Base-by-base conservation (phyloP, 2,329 filamentous ascomycete species). In the Neonectria ditissima region DNA sequence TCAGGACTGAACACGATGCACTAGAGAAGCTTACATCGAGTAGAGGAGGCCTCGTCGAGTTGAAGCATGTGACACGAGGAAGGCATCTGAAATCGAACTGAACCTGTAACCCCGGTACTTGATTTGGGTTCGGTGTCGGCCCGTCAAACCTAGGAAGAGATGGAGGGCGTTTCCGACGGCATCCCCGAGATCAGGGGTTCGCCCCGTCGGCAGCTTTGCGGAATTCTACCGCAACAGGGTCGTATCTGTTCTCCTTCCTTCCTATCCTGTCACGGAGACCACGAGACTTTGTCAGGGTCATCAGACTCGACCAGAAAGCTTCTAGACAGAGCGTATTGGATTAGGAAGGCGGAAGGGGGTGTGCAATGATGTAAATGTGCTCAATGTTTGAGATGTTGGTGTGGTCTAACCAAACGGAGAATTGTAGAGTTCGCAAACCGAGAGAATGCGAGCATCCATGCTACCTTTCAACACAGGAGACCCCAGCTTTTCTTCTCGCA, bases 101-200 rank as follows among this genome's bases (percentile, higher is more conserved):
- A 30, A 30, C 10, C 86, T 28, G 88, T 90, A 6, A 26, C 5
- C 77, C 88, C 66, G 82, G 80, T 9, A 65, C 63, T 39, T 68
- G 24, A 26, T 55, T 41, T 39, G 26, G 52, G 47, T 22, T 37
- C 43, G 43, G 55, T 47, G 5, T 13, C 32, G 13, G 13, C 2
- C 3, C 13, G 6, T 16, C 32, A 14, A 34, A 14, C 4, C 13
- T 34, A 13, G 14, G 6, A 16, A 6, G 14, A 34, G 14, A 34
- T 7, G 4, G 3, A 34, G 32, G 13, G 13, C 32, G 5, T 34
- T 14, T 30, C 28, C 24, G 24, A 10, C 13, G 14, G 32, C 13
- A 34, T 7, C 13, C 32, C 13, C 32, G 32, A 34, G 13, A 14
- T 13, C 14, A 14, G 13, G 32, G 32, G 32, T 14, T 34, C 32